Evolutionary conservation across 768 basidiomycete species (phyloP).

Genomic region (Lactarius hatsudake): DNA sequence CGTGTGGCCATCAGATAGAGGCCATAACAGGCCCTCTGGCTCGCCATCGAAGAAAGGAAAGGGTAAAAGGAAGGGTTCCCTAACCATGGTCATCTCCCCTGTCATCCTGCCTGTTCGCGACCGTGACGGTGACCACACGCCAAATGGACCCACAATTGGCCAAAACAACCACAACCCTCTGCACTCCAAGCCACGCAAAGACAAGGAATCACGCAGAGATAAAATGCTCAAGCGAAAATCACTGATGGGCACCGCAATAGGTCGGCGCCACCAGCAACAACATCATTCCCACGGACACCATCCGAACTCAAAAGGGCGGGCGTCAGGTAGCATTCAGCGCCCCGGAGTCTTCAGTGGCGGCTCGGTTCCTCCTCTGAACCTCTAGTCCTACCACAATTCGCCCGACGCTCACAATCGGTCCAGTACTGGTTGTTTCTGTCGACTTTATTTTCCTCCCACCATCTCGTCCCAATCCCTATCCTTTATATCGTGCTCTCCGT

Average conservation of each 20-base stretch:
- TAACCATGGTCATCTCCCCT: slow-evolving; percentile 45
- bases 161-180: slow-evolving; percentile 34
- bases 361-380: slow-evolving; percentile 28
- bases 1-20: slow-evolving; percentile 27
- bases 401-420: background rate
- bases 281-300: slow-evolving; percentile 58
- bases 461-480: background rate
- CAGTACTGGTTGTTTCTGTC: slow-evolving; percentile 1
- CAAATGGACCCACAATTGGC: slow-evolving; percentile 40
- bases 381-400: slow-evolving; percentile 12
- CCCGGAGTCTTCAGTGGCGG: slow-evolving; percentile 31
- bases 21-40: slow-evolving; percentile 26
- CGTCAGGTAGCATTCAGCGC: slow-evolving; percentile 54
- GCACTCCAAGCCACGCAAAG: slow-evolving; percentile 48
- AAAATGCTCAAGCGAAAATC: slow-evolving; percentile 57
- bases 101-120: slow-evolving; percentile 47
- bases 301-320: slow-evolving; percentile 62
- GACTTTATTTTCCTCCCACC: background rate
- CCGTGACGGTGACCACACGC: slow-evolving; percentile 54
- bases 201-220: slow-evolving; percentile 63
- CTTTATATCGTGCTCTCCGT: background rate
- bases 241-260: slow-evolving; percentile 39
- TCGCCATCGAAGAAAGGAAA: slow-evolving; percentile 33
- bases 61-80: slow-evolving; percentile 34
- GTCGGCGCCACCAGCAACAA: slow-evolving; percentile 42